Base-by-base conservation (phyloP, 106 monocot species). In the Acanthochlamys bracteata region DNA sequence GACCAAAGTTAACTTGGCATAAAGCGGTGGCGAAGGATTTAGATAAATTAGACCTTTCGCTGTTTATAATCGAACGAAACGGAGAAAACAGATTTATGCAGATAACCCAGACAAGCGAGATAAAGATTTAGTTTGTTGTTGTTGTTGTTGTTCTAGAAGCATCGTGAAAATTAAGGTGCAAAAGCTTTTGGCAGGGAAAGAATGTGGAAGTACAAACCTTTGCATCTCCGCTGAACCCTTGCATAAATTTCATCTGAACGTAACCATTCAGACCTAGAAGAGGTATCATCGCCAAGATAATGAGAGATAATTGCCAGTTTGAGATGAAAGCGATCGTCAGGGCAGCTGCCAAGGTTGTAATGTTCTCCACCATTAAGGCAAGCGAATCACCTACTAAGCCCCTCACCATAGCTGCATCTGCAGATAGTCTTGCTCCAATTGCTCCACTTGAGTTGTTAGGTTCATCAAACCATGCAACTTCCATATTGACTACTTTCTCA, bases 381-480 rank as follows among this genome's bases (percentile, higher is more conserved):
- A 85, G 78, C 47, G 85, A 49, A 43, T 85, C 85, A 20, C 85
- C 85, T 2, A 85, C 85, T 68, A 85, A 71, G 40, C 85, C 52
- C 25, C 74, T 75, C 51, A 85, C 74, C 21, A 68, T 72, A 0
- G 78, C 85, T 65, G 80, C 85, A 69, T 85, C 85, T 33, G 80
- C 63, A 24, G 81, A 80, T 56, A 85, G 20, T 61, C 76, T 74
- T 65, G 81, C 80, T 11, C 85, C 78, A 16, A 85, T 81, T 40
- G 81, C 85, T 42, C 85, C 85, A 47, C 80, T 81, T 24, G 85
- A 78, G 61, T 85, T 85, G 14, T 75, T 74, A 22, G 71, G 54
- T 10, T 78, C 56, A 53, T 85, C 85, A 66, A 85, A 85, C 85
- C 85, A 85, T 39, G 51, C 77, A 27, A 85, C 74, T 59, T 85